Evolutionary conservation across 768 basidiomycete genomes (phyloP).

Genomic region (Rhizopogon vinicolor): DNA sequence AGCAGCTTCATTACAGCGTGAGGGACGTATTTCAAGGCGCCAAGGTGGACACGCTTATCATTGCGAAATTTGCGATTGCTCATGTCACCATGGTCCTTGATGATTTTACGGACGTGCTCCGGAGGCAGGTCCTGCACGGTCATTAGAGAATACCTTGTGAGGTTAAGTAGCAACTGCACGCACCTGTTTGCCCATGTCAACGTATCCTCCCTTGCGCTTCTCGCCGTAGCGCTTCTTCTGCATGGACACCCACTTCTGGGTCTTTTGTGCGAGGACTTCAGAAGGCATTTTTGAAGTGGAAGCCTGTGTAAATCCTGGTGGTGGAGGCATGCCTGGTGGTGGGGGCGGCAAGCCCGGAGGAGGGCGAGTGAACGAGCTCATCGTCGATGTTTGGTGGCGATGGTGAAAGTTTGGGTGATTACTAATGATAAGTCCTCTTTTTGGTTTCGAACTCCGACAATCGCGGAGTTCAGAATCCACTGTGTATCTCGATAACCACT

Average conservation of each 20-base stretch:
- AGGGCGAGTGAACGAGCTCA: constrained; percentile 29
- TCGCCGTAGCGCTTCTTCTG: constrained; percentile 90
- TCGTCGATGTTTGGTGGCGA: constrained; percentile 26
- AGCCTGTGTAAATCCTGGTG: constrained; percentile 26
- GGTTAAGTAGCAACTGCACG: constrained; percentile 15
- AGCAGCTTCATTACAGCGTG: constrained; percentile 99
- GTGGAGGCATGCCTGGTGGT: constrained; percentile 38
- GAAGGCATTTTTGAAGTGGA: constrained; percentile 43
- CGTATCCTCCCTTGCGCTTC: constrained; percentile 83
- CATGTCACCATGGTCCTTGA: constrained; percentile 99
- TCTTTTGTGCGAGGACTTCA: constrained; percentile 83
- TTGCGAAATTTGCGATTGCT: constrained; percentile 98
- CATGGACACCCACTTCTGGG: constrained; percentile 94
- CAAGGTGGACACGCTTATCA: constrained; percentile 98
- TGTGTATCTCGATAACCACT: too few species aligned
- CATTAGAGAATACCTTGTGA: constrained; percentile 7
- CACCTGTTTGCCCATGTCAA: constrained; percentile 93
- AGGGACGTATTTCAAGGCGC: constrained; percentile 96
- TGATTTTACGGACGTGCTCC: constrained; percentile 98
- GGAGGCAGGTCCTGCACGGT: constrained; percentile 79
- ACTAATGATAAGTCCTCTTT: constrained; percentile 14
- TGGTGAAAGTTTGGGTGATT: constrained; percentile 18
- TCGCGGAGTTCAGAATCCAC: neutral
- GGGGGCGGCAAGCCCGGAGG: constrained; percentile 31
- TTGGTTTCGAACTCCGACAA: constrained; percentile 19